phyloP scores from a whole-genome alignment of 208 protist genomes.

The Leishmania amazonensis region DNA sequence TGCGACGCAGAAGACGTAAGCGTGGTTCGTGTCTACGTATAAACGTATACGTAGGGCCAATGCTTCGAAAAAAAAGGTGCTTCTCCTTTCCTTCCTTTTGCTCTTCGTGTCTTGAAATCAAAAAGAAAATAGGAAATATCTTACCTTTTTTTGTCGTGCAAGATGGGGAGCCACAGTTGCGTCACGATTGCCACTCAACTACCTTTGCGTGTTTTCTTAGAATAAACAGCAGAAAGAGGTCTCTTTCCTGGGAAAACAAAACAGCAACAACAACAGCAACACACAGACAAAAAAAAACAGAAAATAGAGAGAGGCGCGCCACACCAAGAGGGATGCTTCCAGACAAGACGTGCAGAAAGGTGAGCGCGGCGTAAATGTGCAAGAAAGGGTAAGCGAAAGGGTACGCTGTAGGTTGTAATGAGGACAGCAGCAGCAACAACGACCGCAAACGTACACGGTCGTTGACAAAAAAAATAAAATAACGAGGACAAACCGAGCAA shows the following conservation, averaged over 20 bases:
- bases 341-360: background rate
- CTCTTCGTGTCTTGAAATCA: background rate
- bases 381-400: background rate
- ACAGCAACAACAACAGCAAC: background rate
- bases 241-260: background rate
- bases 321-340: background rate
- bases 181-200: background rate
- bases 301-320: background rate
- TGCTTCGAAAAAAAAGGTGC: background rate
- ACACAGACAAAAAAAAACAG: background rate
- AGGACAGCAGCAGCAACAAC: background rate
- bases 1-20: background rate
- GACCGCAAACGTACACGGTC: background rate
- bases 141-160: background rate
- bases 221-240: background rate
- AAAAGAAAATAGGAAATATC: no score
- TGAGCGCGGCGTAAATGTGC: background rate
- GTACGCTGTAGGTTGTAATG: background rate
- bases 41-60: background rate
- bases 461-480: slow-evolving; percentile 1
- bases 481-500: slow-evolving; percentile 3
- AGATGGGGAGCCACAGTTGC: background rate
- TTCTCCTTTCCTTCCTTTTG: background rate
- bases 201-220: background rate
- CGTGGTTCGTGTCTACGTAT: background rate